Evolutionary conservation across 2,329 filamentous ascomycete genomes (phyloP).

Genomic region (Saccharata proteae): DNA sequence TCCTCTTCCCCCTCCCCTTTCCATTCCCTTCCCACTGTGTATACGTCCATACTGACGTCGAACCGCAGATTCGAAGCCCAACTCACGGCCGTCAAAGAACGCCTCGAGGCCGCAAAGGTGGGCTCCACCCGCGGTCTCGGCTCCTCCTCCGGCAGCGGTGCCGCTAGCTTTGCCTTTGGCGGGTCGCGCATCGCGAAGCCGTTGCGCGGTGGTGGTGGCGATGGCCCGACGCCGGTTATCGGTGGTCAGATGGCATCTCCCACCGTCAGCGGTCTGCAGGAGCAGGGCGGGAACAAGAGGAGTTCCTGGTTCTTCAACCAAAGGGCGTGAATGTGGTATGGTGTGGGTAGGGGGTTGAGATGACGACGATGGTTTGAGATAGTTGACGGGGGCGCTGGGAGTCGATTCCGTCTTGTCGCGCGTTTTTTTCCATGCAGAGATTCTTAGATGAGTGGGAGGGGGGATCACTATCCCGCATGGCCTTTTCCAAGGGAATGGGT

Average conservation of each 20-base stretch:
- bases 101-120: constrained; percentile 86
- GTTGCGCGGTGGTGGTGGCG: constrained; percentile 43
- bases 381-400: not conserved
- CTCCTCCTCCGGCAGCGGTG: constrained; percentile 50
- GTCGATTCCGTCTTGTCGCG: not conserved
- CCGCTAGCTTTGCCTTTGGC: constrained; percentile 54
- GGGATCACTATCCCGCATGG: no score
- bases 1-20: constrained; percentile 3
- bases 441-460: not conserved
- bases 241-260: constrained; percentile 37
- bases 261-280: constrained; percentile 26
- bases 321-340: constrained; percentile 11
- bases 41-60: constrained; percentile 8
- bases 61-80: constrained; percentile 79
- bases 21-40: no score
- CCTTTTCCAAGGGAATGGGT: no score
- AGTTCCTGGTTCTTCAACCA: constrained; percentile 67
- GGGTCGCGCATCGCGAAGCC: constrained; percentile 52
- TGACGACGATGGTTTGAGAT: not conserved
- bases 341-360: not conserved
- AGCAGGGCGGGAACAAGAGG: constrained; percentile 47
- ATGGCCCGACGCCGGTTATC: constrained; percentile 27
- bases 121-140: constrained; percentile 74
- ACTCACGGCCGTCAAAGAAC: constrained; percentile 93
- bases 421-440: not conserved